Evolutionary conservation across 2,329 filamentous ascomycete genomes (phyloP).

Genomic region (Chaetomiaceae sp.): DNA sequence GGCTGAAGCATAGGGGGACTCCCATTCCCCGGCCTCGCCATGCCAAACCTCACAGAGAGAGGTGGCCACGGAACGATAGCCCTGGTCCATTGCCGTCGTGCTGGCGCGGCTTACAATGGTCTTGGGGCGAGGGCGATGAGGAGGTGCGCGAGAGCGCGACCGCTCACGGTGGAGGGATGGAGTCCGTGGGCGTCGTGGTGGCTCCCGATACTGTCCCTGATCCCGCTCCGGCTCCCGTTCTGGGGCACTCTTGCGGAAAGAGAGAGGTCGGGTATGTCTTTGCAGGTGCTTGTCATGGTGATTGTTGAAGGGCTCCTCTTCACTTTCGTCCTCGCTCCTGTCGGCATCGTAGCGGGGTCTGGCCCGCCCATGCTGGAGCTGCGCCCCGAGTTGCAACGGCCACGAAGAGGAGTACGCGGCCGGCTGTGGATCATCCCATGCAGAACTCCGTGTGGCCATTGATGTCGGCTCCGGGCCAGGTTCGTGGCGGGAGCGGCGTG

Average conservation of each 20-base stretch:
- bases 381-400: conserved; percentile 15
- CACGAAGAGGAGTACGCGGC: conserved; percentile 23
- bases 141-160: no score
- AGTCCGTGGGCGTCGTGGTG: no score
- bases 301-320: conserved; percentile 3
- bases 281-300: not conserved
- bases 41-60: conserved; percentile 26
- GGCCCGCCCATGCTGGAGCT: conserved; percentile 1
- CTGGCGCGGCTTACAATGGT: conserved; percentile 9
- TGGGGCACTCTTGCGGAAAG: not conserved
- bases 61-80: conserved; percentile 17
- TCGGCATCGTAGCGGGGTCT: conserved; percentile 1
- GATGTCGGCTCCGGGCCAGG: not conserved
- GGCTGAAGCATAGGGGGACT: conserved; percentile 23
- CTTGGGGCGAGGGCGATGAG: not conserved
- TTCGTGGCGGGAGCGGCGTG: not conserved
- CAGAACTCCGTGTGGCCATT: conserved; percentile 11
- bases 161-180: no score
- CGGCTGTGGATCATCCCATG: conserved; percentile 8
- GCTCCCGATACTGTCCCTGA: not conserved
- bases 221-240: not conserved
- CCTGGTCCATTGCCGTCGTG: conserved; percentile 15
- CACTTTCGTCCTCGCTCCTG: conserved; percentile 17
- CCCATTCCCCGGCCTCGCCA: conserved; percentile 24
- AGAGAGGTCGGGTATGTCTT: not conserved